Evolutionary conservation across 2,329 filamentous ascomycete genomes (phyloP).

Genomic region (Alternaria brassicae): DNA sequence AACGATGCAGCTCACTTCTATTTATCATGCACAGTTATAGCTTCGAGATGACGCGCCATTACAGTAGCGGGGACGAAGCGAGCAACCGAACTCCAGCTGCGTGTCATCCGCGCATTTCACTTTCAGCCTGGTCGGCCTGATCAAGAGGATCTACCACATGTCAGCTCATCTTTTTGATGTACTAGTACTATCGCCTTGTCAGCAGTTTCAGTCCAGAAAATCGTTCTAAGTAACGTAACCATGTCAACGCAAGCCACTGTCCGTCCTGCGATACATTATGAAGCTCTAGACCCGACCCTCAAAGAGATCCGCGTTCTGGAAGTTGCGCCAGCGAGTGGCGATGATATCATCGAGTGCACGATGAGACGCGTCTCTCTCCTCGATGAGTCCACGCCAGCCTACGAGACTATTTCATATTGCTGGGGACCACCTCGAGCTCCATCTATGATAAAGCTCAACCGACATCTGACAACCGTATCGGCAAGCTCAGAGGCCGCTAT

Average conservation of each 20-base stretch:
- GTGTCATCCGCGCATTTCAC: not conserved
- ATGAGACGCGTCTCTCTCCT: not conserved
- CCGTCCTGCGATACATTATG: not conserved
- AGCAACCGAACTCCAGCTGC: not conserved
- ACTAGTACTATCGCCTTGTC: fast-evolving
- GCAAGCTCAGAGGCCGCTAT: not conserved
- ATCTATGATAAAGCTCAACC: not conserved
- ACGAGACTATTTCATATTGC: not conserved
- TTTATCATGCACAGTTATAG: not conserved
- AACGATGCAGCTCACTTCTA: too few relatives aligned
- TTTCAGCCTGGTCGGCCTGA: not conserved
- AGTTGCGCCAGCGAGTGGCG: not conserved
- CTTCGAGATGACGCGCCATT: not conserved
- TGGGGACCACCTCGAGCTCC: fast-evolving
- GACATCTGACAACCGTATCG: fast-evolving
- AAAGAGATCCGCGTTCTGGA: not conserved
- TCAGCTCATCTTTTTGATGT: too few relatives aligned
- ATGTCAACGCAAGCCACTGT: not conserved
- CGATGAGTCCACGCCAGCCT: fast-evolving
- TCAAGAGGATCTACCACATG: too few relatives aligned
- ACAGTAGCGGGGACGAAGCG: not conserved
- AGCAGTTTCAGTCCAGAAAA: not conserved
- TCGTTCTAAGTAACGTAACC: not conserved
- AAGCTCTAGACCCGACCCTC: not conserved
- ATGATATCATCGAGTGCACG: fast-evolving